Base-by-base conservation (phyloP, 1,284 basidiomycete genomes). In the Retiboletus flavoniger region DNA sequence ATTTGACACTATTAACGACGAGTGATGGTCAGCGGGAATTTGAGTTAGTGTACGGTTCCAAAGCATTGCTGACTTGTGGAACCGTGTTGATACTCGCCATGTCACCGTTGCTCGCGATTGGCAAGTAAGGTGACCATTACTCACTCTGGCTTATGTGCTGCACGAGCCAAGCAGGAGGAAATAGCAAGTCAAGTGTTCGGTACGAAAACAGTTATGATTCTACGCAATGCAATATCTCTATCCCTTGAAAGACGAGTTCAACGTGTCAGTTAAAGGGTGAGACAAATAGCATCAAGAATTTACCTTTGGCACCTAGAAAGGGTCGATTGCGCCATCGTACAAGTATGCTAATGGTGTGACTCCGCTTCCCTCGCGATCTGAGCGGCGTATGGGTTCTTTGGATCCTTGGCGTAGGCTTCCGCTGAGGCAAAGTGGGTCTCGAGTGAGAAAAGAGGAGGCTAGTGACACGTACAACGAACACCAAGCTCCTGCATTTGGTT, bases 311-410 rank as follows among this genome's bases (percentile, higher is more conserved):
- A 48, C 53, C 38, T 43, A 48, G 43, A 7, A n/a, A 57, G 39
- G 8, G 26, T 24, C 16, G 8, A 24, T 16, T 28, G 17, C 7
- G n/a, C 56, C n/a, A 7, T 13, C n/a, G 42, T 28, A 14, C 17
- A 5, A 40, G 44, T 10, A 40, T 43, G 31, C 57, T 71, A 72
- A 28, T 70, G 66, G 40, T 71, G 67, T 31, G 67, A 66, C 19
- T 66, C 63, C 3, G 60, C 47, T 36, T 65, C 63, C 57, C 75
- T 84, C 41, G 89, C 85, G 54, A 91, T 82, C 66, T 87, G 81
- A 24, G 83, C 84, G 21, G 85, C 85, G 71, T 91, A 89, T 41
- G 89, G 89, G 78, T 91, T 91, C 70, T 82, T 83, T 35, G 89
- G 82, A 68, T 90, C 85, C 63, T 83, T 85, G 57, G 81, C 81